Base-by-base conservation (phyloP, 1,139 yeast genomes). In the Suhomyces yuchorum region DNA sequence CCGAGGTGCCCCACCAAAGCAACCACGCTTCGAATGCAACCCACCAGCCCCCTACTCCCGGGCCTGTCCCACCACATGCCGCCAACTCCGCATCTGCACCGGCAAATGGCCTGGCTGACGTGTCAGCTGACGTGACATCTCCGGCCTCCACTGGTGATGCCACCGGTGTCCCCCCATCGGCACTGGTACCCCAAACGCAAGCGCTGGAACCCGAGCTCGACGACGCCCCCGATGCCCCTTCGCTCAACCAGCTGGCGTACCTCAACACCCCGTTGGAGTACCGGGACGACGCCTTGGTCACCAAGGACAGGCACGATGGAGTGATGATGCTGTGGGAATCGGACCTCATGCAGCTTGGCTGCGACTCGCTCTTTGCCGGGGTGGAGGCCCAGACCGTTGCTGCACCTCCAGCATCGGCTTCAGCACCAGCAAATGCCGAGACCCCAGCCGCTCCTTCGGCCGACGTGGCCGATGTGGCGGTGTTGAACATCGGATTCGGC, bases 281-380 rank as follows among this genome's bases (percentile, higher is more conserved):
- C 63, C 80, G 78, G 18, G 86, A 85, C 45, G 83, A 79, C 54
- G 84, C 93, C 0, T 74, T 92, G 20, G 73, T 87, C 32, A 92
- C 98, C 1, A 77, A 81, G 51, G 82, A 80, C 26, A 75, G 84
- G 50, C 77, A 82, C 42, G 98, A 92, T 60, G 98, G 97, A 23
- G 97, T 92, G 3, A 92, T 92, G 98, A 92, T 92, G 98, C 86
- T 87, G 56, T 92, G 98, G 98, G 98, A 92, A 65, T 78, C 82
- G 3, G 82, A 83, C 24, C 75, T 92, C 48, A 92, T 92, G 98
- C 72, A 77, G 51, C 73, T 84, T 19, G 96, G 96, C 1, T 86
- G 96, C 49, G 83, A 85, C 23, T 71, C 91, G 0, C 63, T 91
- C 15, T 82, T 85, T 63, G 70, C 72, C 45, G 70, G 77, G 3